Evolutionary conservation across 345 rosid species (phyloP), one percentile per base, ranked within the genome.

Genomic region (Jatropha curcas): DNA sequence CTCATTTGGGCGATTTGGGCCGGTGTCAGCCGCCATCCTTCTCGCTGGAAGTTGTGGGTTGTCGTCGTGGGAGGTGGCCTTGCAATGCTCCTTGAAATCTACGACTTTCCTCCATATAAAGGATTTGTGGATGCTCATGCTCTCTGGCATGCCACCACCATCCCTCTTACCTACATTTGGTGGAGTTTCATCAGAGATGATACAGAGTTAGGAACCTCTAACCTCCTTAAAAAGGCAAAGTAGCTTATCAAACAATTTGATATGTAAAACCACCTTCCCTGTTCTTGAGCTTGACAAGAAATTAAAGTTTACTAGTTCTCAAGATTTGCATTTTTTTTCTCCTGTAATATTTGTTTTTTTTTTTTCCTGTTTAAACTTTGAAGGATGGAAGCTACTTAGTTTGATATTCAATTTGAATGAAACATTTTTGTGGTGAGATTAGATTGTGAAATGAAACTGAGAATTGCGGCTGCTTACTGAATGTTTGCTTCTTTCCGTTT

Each of bases 101-200:
- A 83, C 0, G 97, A 94, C 70, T 94, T 94, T 58, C 89, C 97
- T 37, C 97, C 98, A 0, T 89, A 89, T 65, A 12, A 67, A 66
- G 93, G 98, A 72, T 85, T 75, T 12, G 59, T 92, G 0, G 98
- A 94, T 77, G 92, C 98, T 52, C 93, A 86, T 41, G 88, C 89
- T 60, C 84, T 92, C 27, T 89, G 96, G 93, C 89, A 89, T 50
- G 90, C 88, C 19, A 78, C 86, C 16, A 84, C 84, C 28, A 82
- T 94, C 70, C 97, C 95, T 24, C 91, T 94, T 22, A 84, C 92
- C 50, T 90, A 87, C 73, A 71, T 90, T 24, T 89, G 90, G 89
- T 94, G 98, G 98, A 92, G 98, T 81, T 92, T 92, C 79, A 82
- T 86, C 71, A 80, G 90, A 43, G 96, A 90, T 27, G 97, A 94